Evolutionary conservation across 2,329 filamentous ascomycete genomes (phyloP).

Genomic region (Metarhizium robertsii): DNA sequence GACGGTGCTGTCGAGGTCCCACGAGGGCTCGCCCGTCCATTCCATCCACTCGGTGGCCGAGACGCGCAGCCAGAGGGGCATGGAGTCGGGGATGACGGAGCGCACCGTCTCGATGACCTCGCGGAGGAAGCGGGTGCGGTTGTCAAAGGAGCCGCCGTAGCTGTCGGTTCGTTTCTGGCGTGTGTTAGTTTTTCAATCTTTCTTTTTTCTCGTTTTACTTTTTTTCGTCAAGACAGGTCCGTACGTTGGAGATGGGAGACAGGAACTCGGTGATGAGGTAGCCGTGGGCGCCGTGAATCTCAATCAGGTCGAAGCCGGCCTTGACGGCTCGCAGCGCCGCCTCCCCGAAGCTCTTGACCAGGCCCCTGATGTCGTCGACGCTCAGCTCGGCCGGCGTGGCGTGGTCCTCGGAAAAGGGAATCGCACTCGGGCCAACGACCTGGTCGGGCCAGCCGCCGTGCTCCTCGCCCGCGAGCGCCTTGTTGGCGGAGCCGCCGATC

Average conservation of each 20-base stretch:
- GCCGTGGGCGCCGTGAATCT: conserved; percentile 56
- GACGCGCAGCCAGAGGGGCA: conserved; percentile 50
- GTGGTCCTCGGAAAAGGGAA: conserved; percentile 52
- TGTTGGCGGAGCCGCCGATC: conserved; percentile 40
- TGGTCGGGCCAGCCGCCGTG: conserved; percentile 48
- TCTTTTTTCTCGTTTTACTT: not conserved
- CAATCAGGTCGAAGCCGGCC: conserved; percentile 68
- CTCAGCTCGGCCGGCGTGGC: conserved; percentile 59
- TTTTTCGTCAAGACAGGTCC: too few relatives aligned
- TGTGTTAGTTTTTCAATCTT: conserved; percentile 8
- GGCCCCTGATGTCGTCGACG: conserved; percentile 53
- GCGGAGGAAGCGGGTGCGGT: conserved; percentile 51
- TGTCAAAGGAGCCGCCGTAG: conserved; percentile 58
- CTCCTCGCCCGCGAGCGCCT: conserved; percentile 42
- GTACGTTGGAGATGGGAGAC: conserved; percentile 45
- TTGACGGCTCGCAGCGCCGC: conserved; percentile 51
- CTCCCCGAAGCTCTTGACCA: conserved; percentile 54
- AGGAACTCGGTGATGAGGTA: conserved; percentile 61
- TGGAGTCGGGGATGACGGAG: conserved; percentile 39
- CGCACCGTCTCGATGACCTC: conserved; percentile 45
- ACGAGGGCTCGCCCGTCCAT: conserved; percentile 36
- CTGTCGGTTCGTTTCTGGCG: conserved; percentile 46
- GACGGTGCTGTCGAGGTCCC: conserved; percentile 62
- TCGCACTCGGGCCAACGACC: conserved; percentile 39
- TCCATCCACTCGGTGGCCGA: conserved; percentile 58